Conservation (phyloP, 75 land plant species). For the Isoetes taiwanensis region DNA sequence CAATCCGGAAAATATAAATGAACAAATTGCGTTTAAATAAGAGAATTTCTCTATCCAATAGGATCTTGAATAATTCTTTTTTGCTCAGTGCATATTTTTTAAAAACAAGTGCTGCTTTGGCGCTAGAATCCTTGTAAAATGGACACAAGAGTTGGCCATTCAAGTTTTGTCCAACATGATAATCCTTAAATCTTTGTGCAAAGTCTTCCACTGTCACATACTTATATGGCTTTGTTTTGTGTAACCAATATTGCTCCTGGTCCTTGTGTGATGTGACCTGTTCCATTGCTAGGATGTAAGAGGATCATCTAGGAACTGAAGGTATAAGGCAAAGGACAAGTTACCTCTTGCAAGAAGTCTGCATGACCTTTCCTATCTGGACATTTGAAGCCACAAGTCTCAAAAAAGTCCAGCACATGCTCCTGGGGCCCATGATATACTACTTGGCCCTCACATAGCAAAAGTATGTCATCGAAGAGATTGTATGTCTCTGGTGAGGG, state of each 20-base stretch:
- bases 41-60: slow-evolving; percentile 62
- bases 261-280: slow-evolving; percentile 88
- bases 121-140: slow-evolving; percentile 38
- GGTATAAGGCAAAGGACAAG: too few relatives aligned
- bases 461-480: slow-evolving; percentile 61
- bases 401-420: slow-evolving; percentile 21
- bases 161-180: slow-evolving; percentile 50
- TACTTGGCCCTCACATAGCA: slow-evolving; percentile 30
- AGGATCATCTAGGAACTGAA: too few relatives aligned
- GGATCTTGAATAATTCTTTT: slow-evolving; percentile 48
- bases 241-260: slow-evolving; percentile 86
- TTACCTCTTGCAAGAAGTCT: slow-evolving; percentile 24
- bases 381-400: slow-evolving; percentile 19
- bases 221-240: slow-evolving; percentile 39
- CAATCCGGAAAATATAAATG: slow-evolving; percentile 44
- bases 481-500: slow-evolving; percentile 72
- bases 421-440: slow-evolving; percentile 30
- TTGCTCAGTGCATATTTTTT: slow-evolving; percentile 38
- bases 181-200: slow-evolving; percentile 38
- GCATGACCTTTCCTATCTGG: slow-evolving; percentile 29
- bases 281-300: too few relatives aligned
- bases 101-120: slow-evolving; percentile 58
- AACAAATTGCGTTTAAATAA: slow-evolving; percentile 78
- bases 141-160: slow-evolving; percentile 46
- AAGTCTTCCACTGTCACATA: slow-evolving; percentile 62